Percentiles rank a stretch among this genome's conserved stretches.
Evolutionary conservation across 345 rosid species (phyloP).

Genomic region (Barbarea vulgaris): DNA sequence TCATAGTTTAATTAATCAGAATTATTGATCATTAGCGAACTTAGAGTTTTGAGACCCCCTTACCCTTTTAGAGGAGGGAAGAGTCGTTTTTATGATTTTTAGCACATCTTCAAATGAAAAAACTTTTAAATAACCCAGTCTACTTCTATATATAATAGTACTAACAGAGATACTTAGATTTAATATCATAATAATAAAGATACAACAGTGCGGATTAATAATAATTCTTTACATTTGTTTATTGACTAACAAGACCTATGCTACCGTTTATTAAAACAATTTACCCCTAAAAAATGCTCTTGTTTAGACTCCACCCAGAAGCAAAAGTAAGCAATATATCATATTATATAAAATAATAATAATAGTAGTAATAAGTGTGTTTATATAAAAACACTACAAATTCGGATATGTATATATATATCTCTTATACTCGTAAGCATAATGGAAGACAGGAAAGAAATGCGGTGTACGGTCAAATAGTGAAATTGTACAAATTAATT

Average conservation of each 20-base stretch:
- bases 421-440: neutral
- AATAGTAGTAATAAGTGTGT: neutral
- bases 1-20: neutral
- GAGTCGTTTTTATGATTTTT: constrained; percentile 23
- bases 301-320: constrained; percentile 34
- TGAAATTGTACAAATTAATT: constrained; percentile 7
- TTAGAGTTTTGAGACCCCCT: constrained; percentile 6
- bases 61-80: constrained; percentile 23
- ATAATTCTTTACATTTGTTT: neutral
- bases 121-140: neutral
- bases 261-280: constrained; percentile 17
- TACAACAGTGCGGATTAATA: constrained; percentile 33
- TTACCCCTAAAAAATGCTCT: constrained; percentile 30
- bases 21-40: neutral
- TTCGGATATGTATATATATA: neutral
- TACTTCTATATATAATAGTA: constrained; percentile 2
- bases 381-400: neutral
- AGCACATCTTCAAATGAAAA: neutral
- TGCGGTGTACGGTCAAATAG: constrained; percentile 26
- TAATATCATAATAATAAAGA: constrained; percentile 3
- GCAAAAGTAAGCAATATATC: constrained; percentile 1
- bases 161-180: constrained; percentile 7
- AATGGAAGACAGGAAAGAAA: constrained; percentile 21
- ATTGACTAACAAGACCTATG: constrained; percentile 26
- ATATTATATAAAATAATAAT: neutral